Base-by-base conservation (phyloP, 495 filamentous ascomycete species). In the Penicillium alfredii region DNA sequence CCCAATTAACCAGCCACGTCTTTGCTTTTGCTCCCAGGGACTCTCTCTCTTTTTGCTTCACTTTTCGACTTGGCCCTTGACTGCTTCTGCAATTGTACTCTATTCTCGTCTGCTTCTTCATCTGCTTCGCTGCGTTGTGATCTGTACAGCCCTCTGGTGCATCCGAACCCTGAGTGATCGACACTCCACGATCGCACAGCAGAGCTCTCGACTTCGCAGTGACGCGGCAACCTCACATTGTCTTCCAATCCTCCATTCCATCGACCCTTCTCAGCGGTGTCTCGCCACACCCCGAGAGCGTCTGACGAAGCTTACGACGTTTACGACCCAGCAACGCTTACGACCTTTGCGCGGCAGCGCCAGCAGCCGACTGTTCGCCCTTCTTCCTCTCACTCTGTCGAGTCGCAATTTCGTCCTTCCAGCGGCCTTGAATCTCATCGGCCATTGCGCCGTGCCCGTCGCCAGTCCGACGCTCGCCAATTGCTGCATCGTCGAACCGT, bases 271-370 rank as follows among this genome's bases (percentile, higher is more conserved):
- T 47, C 58, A 61, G 63, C 58, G 36, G 66, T 71, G 66, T 60
- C 62, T 71, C 56, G 49, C 51, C 50, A 55, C 49, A 47, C 41
- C 47, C 45, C 33, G 41, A 46, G 49, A 54, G 47, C 58, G 25
- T 57, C 60, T 75, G 49, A 81, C 77, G 77, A 80, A 62, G 59
- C 63, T 60, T 60, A 81, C 78, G 77, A 80, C 54, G 39, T 59
- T 66, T 36, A 77, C 76, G 72, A 77, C 63, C 63, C 53, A 33
- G 36, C 56, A 33, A 58, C 63, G 27, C 58, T 71, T 53, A 72
- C 71, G 61, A 72, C 66, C 42, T 63, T 59, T 46, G 53, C 69
- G 51, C 63, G 55, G 62, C 76, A 78, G 63, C 76, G 69, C 69
- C 76, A 77, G 59, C 75, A 72, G 55, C 62, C 58, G 56, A 52